These are phyloP conservation scores for Fusarium sp. DNA, from an alignment of 2,329 filamentous ascomycete genomes.

Conservation along the genomic window DNA sequence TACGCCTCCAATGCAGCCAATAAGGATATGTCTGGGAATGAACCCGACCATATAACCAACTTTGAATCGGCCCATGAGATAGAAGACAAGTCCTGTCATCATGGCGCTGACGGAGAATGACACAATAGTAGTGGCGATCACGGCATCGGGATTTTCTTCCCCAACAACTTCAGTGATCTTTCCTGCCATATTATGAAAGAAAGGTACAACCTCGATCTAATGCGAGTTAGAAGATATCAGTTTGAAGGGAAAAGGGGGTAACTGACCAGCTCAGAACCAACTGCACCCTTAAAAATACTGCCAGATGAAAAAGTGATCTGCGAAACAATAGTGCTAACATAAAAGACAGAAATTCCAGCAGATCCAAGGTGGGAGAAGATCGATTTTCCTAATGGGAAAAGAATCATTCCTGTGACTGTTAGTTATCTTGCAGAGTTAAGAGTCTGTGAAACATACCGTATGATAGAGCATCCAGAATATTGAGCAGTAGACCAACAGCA, in stretches of 20 bases:
- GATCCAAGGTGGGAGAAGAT: conserved; percentile 88
- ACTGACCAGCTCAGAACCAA: conserved; percentile 90
- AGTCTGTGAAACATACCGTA: conserved; percentile 70
- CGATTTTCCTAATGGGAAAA: conserved; percentile 90
- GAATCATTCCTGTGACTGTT: conserved; percentile 76
- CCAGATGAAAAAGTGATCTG: conserved; percentile 90
- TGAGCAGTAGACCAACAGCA: conserved; percentile 87
- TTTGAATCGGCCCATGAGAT: conserved; percentile 85
- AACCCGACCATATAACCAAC: conserved; percentile 96
- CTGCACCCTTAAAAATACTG: conserved; percentile 88
- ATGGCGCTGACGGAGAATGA: conserved; percentile 92
- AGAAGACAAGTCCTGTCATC: conserved; percentile 91
- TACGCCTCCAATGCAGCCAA: conserved; percentile 96
- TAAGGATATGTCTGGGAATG: conserved; percentile 94
- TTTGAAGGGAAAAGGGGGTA: background rate
- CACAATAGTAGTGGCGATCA: conserved; percentile 94
- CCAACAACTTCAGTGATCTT: conserved; percentile 85
- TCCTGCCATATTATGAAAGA: conserved; percentile 98
- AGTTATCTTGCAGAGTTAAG: conserved; percentile 10
- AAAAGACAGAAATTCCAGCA: conserved; percentile 98
- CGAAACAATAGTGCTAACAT: conserved; percentile 95
- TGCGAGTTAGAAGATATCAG: conserved; percentile 13
- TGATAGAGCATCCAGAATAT: conserved; percentile 92
- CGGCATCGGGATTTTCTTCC: conserved; percentile 81
- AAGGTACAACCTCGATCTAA: conserved; percentile 95